A percentile compares a stretch with the other conserved stretches of the same genome.
Evolutionary conservation across 768 basidiomycete species (phyloP).

Genomic region (Lactifluus hygrophoroides): DNA sequence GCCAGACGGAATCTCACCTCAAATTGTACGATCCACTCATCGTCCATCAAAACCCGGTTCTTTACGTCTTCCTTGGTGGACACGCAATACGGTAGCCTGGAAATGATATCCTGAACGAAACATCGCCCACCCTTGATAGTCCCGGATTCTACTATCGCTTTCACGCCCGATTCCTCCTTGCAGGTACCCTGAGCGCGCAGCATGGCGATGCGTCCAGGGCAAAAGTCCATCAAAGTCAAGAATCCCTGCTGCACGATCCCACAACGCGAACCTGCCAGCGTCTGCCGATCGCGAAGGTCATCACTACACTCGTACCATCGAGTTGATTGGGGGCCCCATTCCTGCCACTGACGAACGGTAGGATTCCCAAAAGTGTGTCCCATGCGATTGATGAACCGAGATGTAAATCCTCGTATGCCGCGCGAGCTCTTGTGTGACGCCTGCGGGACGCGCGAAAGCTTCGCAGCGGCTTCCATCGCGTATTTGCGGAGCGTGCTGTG

Average conservation of each 20-base stretch:
- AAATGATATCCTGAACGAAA: constrained; percentile 7
- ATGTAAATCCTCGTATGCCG: not conserved
- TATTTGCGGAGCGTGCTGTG: not conserved
- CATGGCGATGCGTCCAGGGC: constrained; percentile 7
- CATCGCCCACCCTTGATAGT: not conserved
- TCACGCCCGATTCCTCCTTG: not conserved
- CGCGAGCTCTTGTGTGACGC: not conserved
- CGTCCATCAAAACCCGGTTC: constrained; percentile 14
- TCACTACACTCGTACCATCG: constrained; percentile 10
- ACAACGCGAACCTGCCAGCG: constrained; percentile 14
- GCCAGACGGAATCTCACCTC: not conserved
- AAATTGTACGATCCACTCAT: constrained; percentile 16
- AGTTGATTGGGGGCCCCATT: constrained; percentile 13
- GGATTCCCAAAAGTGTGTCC: not conserved
- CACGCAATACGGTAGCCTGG: constrained; percentile 5
- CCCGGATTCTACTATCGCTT: not conserved
- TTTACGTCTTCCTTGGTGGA: not conserved
- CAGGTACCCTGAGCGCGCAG: not conserved
- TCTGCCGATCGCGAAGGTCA: constrained; percentile 10
- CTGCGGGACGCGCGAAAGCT: not conserved
- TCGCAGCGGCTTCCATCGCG: not conserved
- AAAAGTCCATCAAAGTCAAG: constrained; percentile 13
- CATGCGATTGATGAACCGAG: not conserved
- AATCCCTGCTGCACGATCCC: constrained; percentile 5
- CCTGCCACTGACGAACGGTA: constrained; percentile 5